Conservation (phyloP, 2,329 filamentous ascomycete species). For the Fusarium sp. region DNA sequence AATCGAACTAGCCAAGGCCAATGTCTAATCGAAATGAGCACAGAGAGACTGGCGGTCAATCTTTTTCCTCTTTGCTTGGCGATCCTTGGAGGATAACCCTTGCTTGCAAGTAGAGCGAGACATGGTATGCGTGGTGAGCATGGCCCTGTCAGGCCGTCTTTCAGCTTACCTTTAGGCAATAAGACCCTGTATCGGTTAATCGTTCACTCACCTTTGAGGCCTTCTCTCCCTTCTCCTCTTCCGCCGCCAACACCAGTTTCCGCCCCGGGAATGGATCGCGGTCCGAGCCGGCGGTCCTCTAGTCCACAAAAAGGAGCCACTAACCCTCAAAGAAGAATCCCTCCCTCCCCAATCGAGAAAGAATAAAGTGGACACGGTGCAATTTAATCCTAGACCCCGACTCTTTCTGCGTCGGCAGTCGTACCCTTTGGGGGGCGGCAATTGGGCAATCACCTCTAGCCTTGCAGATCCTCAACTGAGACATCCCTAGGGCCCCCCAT, state of each 20-base stretch:
- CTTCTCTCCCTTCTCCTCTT: not conserved
- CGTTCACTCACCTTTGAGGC: not conserved
- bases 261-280: not conserved
- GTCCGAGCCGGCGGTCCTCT: slow-evolving; percentile 7
- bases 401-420: not conserved
- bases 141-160: not conserved
- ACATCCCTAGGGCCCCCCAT: slow-evolving; percentile 3
- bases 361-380: not conserved
- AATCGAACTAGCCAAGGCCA: not conserved
- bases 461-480: slow-evolving; percentile 34
- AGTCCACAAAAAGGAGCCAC: not conserved
- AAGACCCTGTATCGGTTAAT: not conserved
- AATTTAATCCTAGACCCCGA: not conserved
- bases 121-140: not conserved
- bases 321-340: not conserved
- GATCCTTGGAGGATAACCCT: not conserved
- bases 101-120: not conserved
- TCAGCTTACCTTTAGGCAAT: not conserved
- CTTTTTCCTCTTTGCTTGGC: not conserved
- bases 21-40: slow-evolving; percentile 1
- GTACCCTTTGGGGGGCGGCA: not conserved
- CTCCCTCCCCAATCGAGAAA: not conserved
- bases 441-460: slow-evolving; percentile 14
- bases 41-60: not conserved
- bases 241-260: not conserved